Evolutionary conservation across 768 basidiomycete species (phyloP).

Genomic region (Phanerochaete sordida): DNA sequence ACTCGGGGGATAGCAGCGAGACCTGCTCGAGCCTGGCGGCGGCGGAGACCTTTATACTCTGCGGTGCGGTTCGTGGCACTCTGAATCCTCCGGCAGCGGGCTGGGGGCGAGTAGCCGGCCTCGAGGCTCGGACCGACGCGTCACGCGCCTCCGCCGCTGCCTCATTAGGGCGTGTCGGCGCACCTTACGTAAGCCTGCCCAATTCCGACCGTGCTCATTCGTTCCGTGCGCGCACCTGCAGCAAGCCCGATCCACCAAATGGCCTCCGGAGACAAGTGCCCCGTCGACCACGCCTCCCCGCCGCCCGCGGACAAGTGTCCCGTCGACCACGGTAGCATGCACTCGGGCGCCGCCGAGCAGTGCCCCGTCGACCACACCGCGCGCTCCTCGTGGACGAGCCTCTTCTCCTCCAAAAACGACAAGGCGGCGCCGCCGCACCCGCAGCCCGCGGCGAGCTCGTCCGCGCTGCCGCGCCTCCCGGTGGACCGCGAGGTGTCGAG

Average conservation of each 20-base stretch:
- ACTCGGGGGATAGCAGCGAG: too few relatives aligned
- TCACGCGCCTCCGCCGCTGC: constrained; percentile 6
- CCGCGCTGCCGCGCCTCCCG: constrained; percentile 40
- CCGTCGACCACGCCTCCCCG: constrained; percentile 12
- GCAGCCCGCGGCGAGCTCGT: constrained; percentile 11
- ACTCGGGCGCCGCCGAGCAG: constrained; percentile 13
- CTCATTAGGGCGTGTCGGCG: background rate
- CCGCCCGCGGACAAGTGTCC: constrained; percentile 24
- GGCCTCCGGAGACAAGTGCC: constrained; percentile 11
- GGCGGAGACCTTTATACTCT: too few relatives aligned
- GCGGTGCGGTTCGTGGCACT: too few relatives aligned
- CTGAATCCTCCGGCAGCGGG: background rate
- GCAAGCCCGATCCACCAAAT: background rate
- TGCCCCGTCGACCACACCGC: constrained; percentile 69
- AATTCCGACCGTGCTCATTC: constrained; percentile 4
- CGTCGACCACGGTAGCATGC: constrained; percentile 26
- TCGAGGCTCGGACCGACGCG: background rate
- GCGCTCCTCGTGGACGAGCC: constrained; percentile 30
- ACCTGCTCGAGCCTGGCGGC: too few relatives aligned
- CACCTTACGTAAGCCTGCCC: constrained; percentile 10
- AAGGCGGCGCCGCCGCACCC: background rate
- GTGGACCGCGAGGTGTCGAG: constrained; percentile 79
- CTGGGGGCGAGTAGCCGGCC: too few relatives aligned
- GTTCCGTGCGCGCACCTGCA: background rate
- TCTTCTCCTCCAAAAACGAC: constrained; percentile 15